phyloP scores from a whole-genome alignment of 108 stramenopile genomes.

The Mayamaea pseudoterrestris region DNA sequence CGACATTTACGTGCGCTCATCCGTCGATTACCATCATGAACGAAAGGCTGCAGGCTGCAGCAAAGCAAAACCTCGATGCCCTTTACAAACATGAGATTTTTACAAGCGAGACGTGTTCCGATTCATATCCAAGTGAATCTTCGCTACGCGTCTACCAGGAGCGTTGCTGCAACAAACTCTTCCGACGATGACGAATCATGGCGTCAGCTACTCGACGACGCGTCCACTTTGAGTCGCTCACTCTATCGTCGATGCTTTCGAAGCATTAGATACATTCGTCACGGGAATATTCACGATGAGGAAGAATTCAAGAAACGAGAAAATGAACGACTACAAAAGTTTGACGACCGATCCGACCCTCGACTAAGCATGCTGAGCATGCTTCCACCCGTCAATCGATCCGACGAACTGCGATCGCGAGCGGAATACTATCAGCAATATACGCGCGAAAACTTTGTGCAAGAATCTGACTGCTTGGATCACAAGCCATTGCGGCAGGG shows the following conservation, averaged over 20 bases:
- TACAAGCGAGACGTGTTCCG: too few species aligned
- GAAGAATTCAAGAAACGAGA: slow-evolving; percentile 46
- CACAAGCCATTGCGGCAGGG: slow-evolving; percentile 32
- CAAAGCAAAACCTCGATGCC: too few species aligned
- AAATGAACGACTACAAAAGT: slow-evolving; percentile 20
- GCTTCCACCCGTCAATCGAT: slow-evolving; percentile 62
- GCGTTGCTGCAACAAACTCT: background rate
- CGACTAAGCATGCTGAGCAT: slow-evolving; percentile 6
- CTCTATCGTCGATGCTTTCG: slow-evolving; percentile 58
- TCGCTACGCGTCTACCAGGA: too few species aligned
- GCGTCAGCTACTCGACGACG: slow-evolving; percentile 24
- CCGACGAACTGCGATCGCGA: slow-evolving; percentile 62
- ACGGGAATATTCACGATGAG: slow-evolving; percentile 69
- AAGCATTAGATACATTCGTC: slow-evolving; percentile 33
- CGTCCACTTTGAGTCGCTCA: slow-evolving; percentile 39
- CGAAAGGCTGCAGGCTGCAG: too few species aligned
- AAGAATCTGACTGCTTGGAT: slow-evolving; percentile 56
- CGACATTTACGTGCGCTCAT: too few species aligned
- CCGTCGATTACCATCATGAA: too few species aligned
- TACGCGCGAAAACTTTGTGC: slow-evolving; percentile 58
- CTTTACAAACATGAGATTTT: too few species aligned
- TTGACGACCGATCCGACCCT: slow-evolving; percentile 1
- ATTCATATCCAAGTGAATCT: too few species aligned
- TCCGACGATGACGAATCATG: background rate
- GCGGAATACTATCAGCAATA: slow-evolving; percentile 63